Percentiles rank a stretch among this genome's conserved stretches.
Evolutionary conservation across 495 filamentous ascomycete species (phyloP).

Genomic region (Neurospora tetrasperma): DNA sequence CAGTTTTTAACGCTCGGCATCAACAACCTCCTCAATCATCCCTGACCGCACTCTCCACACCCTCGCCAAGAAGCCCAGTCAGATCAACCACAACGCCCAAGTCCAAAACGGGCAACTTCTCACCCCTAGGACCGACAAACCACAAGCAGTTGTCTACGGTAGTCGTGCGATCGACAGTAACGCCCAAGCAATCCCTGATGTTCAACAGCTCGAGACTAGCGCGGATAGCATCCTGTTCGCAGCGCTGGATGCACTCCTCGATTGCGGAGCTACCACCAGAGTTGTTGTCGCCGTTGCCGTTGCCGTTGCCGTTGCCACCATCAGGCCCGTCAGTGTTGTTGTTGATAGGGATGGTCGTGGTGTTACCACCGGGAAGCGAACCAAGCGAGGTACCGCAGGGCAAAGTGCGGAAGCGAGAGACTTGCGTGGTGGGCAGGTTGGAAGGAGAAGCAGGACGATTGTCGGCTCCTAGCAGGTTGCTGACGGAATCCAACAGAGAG

Average conservation of each 20-base stretch:
- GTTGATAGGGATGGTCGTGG: conserved; percentile 2
- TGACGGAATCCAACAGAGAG: neutral
- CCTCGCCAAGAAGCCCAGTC: conserved; percentile 17
- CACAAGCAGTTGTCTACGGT: conserved; percentile 9
- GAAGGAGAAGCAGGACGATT: neutral
- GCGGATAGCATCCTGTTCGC: conserved; percentile 2
- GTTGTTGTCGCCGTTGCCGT: neutral
- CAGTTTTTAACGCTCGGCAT: neutral
- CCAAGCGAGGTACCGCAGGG: conserved; percentile 5
- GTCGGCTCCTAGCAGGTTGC: neutral
- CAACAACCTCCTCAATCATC: neutral
- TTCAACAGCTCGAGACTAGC: neutral
- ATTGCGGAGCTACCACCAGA: neutral
- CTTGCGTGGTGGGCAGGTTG: conserved; percentile 1
- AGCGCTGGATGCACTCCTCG: conserved; percentile 5
- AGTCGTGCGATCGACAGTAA: neutral
- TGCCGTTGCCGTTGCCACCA: neutral
- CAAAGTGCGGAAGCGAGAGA: neutral
- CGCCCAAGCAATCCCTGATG: conserved; percentile 9
- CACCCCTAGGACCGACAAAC: conserved; percentile 2
- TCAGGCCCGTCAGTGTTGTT: neutral
- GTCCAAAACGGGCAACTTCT: conserved; percentile 1
- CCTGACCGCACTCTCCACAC: neutral
- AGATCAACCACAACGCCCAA: neutral
- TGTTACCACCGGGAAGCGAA: neutral